These are phyloP conservation scores for Plectosphaerella cucumerina DNA, from an alignment of 2,329 filamentous ascomycete genomes.

Conservation along the genomic window DNA sequence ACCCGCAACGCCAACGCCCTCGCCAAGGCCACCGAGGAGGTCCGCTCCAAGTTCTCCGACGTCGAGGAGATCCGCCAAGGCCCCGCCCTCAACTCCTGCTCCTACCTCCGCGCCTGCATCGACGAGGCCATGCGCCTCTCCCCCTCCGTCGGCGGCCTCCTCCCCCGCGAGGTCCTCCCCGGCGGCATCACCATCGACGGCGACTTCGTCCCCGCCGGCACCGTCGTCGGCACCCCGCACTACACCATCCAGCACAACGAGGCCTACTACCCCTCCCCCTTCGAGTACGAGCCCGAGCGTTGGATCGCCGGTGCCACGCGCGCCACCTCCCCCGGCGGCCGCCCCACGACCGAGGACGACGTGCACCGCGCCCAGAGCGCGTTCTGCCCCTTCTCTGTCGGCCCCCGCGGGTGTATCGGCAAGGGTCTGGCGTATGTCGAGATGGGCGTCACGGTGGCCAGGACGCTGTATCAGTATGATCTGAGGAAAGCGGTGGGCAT, in stretches of 20 bases:
- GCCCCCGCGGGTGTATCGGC: slow-evolving; percentile 67
- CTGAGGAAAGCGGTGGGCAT: slow-evolving; percentile 46
- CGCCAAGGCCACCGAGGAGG: slow-evolving; percentile 42
- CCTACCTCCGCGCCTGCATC: slow-evolving; percentile 60
- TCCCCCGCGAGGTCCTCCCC: slow-evolving; percentile 54
- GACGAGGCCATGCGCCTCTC: slow-evolving; percentile 63
- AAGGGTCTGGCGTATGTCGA: slow-evolving; percentile 66
- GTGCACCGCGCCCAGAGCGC: slow-evolving; percentile 50
- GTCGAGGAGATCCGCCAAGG: slow-evolving; percentile 55
- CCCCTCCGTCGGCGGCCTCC: slow-evolving; percentile 55
- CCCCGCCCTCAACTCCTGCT: slow-evolving; percentile 41
- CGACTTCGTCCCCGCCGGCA: slow-evolving; percentile 50
- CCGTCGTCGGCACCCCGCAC: slow-evolving; percentile 60
- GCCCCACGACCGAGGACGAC: slow-evolving; percentile 43
- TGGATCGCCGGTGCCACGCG: slow-evolving; percentile 43
- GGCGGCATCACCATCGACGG: slow-evolving; percentile 54
- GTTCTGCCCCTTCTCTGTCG: slow-evolving; percentile 71
- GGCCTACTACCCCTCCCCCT: slow-evolving; percentile 56
- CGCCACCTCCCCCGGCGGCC: slow-evolving; percentile 13
- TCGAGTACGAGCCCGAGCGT: slow-evolving; percentile 57
- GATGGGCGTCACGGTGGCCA: slow-evolving; percentile 59
- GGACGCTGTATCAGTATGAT: slow-evolving; percentile 59
- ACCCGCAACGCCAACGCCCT: slow-evolving; percentile 46
- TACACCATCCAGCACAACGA: slow-evolving; percentile 67
- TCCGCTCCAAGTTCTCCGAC: slow-evolving; percentile 45